These are phyloP conservation scores for Ascoidea rubescens DNA, from an alignment of 805 yeast species.

Conservation along the genomic window DNA sequence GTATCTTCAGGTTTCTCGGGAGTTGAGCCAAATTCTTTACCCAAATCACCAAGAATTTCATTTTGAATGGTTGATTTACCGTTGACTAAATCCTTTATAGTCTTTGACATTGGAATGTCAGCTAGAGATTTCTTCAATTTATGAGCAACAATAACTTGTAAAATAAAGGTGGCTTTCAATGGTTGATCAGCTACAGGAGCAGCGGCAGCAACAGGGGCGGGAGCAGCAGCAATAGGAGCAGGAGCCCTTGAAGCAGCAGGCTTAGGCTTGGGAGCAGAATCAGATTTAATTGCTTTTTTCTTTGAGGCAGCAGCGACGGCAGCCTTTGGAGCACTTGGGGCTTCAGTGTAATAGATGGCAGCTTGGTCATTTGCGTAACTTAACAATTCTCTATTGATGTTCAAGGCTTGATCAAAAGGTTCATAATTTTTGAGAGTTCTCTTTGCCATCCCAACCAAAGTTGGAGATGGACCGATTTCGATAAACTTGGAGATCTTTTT, in stretches of 20 bases:
- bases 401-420: conserved; percentile 92
- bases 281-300: conserved; percentile 13
- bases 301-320: conserved; percentile 20
- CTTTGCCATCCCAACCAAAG: conserved; percentile 96
- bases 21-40: conserved; percentile 94
- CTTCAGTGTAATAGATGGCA: conserved; percentile 90
- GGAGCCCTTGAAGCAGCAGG: conserved; percentile 22
- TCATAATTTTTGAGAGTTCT: conserved; percentile 96
- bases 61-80: conserved; percentile 98
- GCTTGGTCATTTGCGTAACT: conserved; percentile 93
- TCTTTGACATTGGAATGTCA: conserved; percentile 75
- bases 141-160: conserved; percentile 89
- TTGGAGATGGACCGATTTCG: conserved; percentile 98
- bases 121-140: conserved; percentile 86
- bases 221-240: conserved; percentile 13
- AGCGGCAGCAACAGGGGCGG: conserved; percentile 27
- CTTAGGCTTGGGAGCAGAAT: conserved; percentile 12
- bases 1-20: conserved; percentile 99
- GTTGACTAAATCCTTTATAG: conserved; percentile 93
- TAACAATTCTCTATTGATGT: conserved; percentile 76
- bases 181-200: conserved; percentile 84
- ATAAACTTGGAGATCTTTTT: conserved; percentile 94
- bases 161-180: conserved; percentile 65
- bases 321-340: conserved; percentile 33
- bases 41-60: conserved; percentile 96